Evolutionary conservation across 345 rosid species (phyloP).

Genomic region (Pistacia vera): DNA sequence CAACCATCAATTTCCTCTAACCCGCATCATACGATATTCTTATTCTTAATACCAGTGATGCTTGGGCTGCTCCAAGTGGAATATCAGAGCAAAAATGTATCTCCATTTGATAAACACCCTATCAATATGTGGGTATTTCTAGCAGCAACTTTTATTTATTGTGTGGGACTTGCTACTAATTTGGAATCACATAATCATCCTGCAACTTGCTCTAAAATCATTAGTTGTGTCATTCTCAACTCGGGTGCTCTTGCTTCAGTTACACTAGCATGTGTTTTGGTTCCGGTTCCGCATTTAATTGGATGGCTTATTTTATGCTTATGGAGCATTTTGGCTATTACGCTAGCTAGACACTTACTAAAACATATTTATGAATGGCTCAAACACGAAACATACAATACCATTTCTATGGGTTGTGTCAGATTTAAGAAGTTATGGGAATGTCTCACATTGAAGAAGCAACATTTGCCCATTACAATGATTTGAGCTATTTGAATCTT

Average conservation of each 20-base stretch:
- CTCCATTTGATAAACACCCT: slow-evolving; percentile 11
- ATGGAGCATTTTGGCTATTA: not conserved
- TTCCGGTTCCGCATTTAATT: not conserved
- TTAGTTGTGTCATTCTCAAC: not conserved
- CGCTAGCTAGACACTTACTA: not conserved
- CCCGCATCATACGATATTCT: not conserved
- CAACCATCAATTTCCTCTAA: not conserved
- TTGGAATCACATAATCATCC: not conserved
- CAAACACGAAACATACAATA: not conserved
- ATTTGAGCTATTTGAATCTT: too few relatives aligned
- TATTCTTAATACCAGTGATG: not conserved
- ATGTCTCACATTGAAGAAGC: not conserved
- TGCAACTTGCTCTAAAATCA: not conserved
- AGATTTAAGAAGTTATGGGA: not conserved
- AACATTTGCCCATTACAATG: not conserved
- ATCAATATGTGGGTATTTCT: slow-evolving; percentile 3
- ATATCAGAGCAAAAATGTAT: slow-evolving; percentile 6
- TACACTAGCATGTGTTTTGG: not conserved
- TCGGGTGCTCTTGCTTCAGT: not conserved
- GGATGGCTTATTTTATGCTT: not conserved
- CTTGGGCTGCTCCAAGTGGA: slow-evolving; percentile 10
- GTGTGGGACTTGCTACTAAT: not conserved
- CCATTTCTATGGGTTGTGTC: too few relatives aligned
- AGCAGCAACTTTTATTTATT: not conserved
- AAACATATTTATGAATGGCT: too few relatives aligned